Evolutionary conservation across 345 rosid genomes (phyloP).

Genomic region (Camelina sativa): DNA sequence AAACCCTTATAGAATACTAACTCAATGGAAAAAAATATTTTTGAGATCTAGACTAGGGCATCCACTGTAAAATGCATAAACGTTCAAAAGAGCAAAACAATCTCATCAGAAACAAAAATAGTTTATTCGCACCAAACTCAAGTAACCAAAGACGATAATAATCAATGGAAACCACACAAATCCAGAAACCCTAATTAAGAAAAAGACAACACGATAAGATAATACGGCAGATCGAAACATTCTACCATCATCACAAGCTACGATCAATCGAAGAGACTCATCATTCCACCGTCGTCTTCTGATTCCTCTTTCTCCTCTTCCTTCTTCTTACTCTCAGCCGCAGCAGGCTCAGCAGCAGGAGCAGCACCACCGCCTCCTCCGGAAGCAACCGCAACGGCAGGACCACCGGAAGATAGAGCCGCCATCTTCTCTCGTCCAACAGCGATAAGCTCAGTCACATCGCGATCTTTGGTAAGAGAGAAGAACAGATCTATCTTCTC

Average conservation of each 20-base stretch:
- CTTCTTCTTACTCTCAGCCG: constrained; percentile 66
- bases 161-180: neutral
- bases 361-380: constrained; percentile 50
- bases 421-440: constrained; percentile 77
- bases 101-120: neutral
- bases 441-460: constrained; percentile 64
- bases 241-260: neutral
- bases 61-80: neutral
- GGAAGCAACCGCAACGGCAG: constrained; percentile 50
- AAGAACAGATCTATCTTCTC: constrained; percentile 60
- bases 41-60: neutral
- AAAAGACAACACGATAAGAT: constrained; percentile 4
- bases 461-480: constrained; percentile 60
- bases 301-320: constrained; percentile 87
- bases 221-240: constrained; percentile 5
- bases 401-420: constrained; percentile 74
- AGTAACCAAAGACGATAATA: constrained; percentile 9
- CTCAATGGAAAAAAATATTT: neutral
- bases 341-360: constrained; percentile 47
- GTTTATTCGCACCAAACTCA: constrained; percentile 21
- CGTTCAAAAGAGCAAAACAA: neutral
- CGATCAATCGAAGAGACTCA: constrained; percentile 35
- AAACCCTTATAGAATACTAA: neutral
- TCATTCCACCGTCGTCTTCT: constrained; percentile 62
- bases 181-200: constrained; percentile 22